Evolutionary conservation across 2,329 filamentous ascomycete species (phyloP), one percentile per base, ranked within the genome.

Genomic region (Trichophyton rubrum): DNA sequence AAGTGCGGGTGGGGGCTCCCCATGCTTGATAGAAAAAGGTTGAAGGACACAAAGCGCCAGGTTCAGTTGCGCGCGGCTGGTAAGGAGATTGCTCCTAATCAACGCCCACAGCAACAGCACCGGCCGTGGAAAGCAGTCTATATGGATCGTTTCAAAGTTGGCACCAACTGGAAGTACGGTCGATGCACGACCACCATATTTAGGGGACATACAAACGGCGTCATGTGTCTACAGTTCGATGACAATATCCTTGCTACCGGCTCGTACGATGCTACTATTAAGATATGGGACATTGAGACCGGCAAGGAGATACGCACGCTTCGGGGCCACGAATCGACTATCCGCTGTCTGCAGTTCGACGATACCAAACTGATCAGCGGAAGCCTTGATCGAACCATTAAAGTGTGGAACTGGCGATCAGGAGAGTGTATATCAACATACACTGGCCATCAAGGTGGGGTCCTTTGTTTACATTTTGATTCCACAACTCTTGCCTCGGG

Each of bases 121-220:
- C 75, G 90, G 33, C 90, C 87, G 0, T 99, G 93, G 93, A 99
- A 99, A 74, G 90, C 95, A 63, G 89, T 99, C 0, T 99, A 99
- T 77, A 88, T 90, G 64, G 92, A 96, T 72, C 84, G 89, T 15
- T 97, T 92, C 79, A 93, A 92, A 72, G 90, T 99, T 56, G 92
- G 93, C 58, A 93, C 87, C 62, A 97, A 97, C 72, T 99, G 93
- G 93, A 95, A 96, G 72, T 90, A 95, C 65, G 92, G 93, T 3
- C 85, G 92, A 41, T 97, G 87, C 75, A 86, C 86, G 5, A 87
- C 89, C 66, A 90, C 87, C 70, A 84, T 88, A 11, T 90, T 99
- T 73, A 86, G 86, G 66, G 92, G 91, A 1, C 87, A 97, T 73
- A 86, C 83, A 9, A 96, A 96, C 70, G 92, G 92, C 43, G 85